Conservation (phyloP, 2,329 filamentous ascomycete species). For the Penicillium sp. region DNA sequence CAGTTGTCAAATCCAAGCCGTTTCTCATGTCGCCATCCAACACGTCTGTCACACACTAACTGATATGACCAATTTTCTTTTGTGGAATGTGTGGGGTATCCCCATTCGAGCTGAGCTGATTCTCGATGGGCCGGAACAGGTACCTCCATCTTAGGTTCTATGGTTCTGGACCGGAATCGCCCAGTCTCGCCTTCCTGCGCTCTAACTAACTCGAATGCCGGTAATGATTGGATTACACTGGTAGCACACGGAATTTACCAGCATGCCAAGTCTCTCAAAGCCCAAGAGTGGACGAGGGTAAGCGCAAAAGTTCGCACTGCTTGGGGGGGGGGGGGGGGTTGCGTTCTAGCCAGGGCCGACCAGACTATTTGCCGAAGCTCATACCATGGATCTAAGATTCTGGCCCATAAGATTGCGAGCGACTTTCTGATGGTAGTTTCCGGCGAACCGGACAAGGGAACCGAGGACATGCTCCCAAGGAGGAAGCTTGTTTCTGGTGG, state of each 20-base stretch:
- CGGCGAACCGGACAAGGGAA: constrained; percentile 26
- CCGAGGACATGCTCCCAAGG: constrained; percentile 12
- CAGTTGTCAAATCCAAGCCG: neutral
- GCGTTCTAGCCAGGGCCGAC: neutral
- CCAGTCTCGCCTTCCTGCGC: neutral
- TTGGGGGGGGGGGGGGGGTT: neutral
- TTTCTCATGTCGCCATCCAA: neutral
- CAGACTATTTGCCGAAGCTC: neutral
- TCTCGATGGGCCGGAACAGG: constrained; percentile 1
- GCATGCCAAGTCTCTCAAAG: neutral
- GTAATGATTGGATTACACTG: neutral
- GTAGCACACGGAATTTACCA: neutral
- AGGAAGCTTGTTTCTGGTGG: constrained; percentile 4
- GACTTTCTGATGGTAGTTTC: constrained; percentile 17
- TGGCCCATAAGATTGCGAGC: constrained; percentile 9
- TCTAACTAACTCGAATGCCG: neutral
- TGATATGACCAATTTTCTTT: neutral
- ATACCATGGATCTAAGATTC: constrained; percentile 11
- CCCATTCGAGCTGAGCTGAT: neutral
- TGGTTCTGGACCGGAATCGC: neutral
- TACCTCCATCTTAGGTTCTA: neutral
- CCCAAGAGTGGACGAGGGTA: too few species aligned
- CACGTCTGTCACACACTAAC: neutral
- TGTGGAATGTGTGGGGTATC: neutral
- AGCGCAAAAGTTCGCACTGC: neutral